Evolutionary conservation across 2,329 filamentous ascomycete species (phyloP).

Genomic region (Stylonectria norvegica): DNA sequence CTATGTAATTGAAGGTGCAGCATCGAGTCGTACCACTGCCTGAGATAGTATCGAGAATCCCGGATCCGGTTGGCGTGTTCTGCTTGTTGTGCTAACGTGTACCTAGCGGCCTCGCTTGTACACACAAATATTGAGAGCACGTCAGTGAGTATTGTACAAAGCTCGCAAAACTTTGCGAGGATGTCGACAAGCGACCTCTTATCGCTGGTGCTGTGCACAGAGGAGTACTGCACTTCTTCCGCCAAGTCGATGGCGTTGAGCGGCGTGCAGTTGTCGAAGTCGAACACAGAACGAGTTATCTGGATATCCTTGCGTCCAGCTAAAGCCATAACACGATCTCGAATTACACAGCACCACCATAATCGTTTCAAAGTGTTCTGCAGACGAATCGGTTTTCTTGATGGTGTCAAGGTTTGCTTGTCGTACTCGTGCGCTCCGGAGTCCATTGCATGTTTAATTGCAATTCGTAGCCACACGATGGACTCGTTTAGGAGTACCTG

Average conservation of each 20-base stretch:
- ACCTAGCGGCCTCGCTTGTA: not conserved
- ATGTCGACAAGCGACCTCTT: conserved; percentile 1
- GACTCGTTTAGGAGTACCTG: conserved; percentile 2
- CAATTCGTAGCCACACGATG: conserved; percentile 5
- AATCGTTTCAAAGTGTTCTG: conserved; percentile 4
- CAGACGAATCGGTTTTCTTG: not conserved
- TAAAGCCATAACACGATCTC: conserved; percentile 6
- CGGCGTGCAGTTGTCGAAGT: conserved; percentile 1
- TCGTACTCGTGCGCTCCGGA: conserved; percentile 5
- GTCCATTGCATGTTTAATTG: conserved; percentile 5
- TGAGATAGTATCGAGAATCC: not conserved
- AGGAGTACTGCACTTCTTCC: conserved; percentile 2
- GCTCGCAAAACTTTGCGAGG: conserved; percentile 3
- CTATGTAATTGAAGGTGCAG: not conserved
- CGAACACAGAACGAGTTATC: conserved; percentile 3
- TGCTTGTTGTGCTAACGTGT: not conserved
- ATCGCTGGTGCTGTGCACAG: conserved; percentile 1
- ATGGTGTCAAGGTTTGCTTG: not conserved
- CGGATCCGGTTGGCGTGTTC: conserved; percentile 6
- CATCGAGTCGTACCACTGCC: conserved; percentile 3
- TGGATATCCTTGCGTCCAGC: conserved; percentile 1
- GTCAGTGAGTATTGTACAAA: conserved; percentile 6
- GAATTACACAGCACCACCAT: conserved; percentile 11
- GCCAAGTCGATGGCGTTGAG: conserved; percentile 4
- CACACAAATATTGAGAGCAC: not conserved